A percentile compares a stretch with the other conserved stretches of the same genome.
Evolutionary conservation across 257 asterid genomes (phyloP).

Genomic region (Coffea eugenioides): DNA sequence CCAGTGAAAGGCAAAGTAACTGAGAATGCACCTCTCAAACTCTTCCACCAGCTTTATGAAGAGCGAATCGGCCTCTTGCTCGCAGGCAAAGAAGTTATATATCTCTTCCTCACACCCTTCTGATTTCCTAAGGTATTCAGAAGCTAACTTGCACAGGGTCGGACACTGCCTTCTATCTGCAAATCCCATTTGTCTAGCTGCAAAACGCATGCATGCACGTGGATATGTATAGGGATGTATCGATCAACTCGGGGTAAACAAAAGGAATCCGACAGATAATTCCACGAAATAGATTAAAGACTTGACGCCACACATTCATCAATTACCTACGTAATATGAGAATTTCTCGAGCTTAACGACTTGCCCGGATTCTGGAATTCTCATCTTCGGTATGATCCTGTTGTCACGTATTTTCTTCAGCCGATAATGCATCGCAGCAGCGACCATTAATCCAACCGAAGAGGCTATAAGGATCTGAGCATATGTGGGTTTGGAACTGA

Average conservation of each 20-base stretch:
- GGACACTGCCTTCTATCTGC: constrained; percentile 72
- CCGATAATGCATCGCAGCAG: constrained; percentile 64
- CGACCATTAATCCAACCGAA: constrained; percentile 65
- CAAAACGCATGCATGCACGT: constrained; percentile 20
- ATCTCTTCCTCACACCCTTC: constrained; percentile 84
- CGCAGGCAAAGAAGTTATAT: constrained; percentile 60
- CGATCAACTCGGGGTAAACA: neutral
- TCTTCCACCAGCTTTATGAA: constrained; percentile 87
- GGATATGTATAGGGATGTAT: neutral
- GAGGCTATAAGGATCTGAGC: constrained; percentile 66
- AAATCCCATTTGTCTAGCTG: constrained; percentile 96
- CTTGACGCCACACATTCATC: neutral
- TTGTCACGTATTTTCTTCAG: constrained; percentile 50
- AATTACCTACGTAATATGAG: constrained; percentile 90
- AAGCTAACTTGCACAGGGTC: constrained; percentile 71
- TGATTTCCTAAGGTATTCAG: constrained; percentile 71
- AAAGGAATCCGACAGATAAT: neutral
- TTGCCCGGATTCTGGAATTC: constrained; percentile 60
- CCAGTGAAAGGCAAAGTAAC: constrained; percentile 97
- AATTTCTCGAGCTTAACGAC: constrained; percentile 66
- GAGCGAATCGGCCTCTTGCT: constrained; percentile 78
- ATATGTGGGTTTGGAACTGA: constrained; percentile 35
- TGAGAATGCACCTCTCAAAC: constrained; percentile 79
- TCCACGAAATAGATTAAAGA: neutral
- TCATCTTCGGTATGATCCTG: constrained; percentile 55